phyloP scores from a whole-genome alignment of 768 basidiomycete species.

The Hygrophorus russula region DNA sequence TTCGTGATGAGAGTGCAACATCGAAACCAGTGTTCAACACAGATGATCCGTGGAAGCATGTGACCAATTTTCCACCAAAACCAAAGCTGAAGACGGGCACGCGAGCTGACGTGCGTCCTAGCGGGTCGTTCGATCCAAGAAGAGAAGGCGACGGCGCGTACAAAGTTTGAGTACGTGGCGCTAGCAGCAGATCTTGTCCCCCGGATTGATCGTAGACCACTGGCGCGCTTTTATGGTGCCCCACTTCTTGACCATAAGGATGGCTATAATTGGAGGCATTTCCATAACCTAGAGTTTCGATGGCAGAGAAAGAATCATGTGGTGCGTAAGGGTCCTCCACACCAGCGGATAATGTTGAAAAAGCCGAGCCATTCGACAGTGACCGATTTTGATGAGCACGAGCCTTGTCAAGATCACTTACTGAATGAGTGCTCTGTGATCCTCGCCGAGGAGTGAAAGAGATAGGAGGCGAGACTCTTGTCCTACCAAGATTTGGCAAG shows the following conservation, averaged over 20 bases:
- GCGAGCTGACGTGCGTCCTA: conserved; percentile 59
- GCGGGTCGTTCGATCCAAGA: conserved; percentile 71
- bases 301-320: conserved; percentile 13
- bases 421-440: background rate
- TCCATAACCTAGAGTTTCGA: conserved; percentile 16
- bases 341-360: conserved; percentile 21
- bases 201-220: background rate
- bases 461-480: too few species aligned
- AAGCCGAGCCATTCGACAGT: conserved; percentile 31
- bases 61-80: conserved; percentile 84
- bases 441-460: background rate
- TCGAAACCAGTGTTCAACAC: conserved; percentile 66
- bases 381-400: conserved; percentile 24
- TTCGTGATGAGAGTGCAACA: conserved; percentile 61
- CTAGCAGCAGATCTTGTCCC: background rate
- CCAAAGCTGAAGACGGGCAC: conserved; percentile 84
- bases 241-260: conserved; percentile 11
- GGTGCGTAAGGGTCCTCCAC: conserved; percentile 27
- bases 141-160: conserved; percentile 84
- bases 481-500: too few species aligned
- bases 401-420: background rate
- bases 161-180: conserved; percentile 26
- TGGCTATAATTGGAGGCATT: conserved; percentile 17
- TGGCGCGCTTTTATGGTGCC: conserved; percentile 8
- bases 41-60: conserved; percentile 72